phyloP scores from a whole-genome alignment of 1,284 basidiomycete genomes.

The Cryptococcus sp. region DNA sequence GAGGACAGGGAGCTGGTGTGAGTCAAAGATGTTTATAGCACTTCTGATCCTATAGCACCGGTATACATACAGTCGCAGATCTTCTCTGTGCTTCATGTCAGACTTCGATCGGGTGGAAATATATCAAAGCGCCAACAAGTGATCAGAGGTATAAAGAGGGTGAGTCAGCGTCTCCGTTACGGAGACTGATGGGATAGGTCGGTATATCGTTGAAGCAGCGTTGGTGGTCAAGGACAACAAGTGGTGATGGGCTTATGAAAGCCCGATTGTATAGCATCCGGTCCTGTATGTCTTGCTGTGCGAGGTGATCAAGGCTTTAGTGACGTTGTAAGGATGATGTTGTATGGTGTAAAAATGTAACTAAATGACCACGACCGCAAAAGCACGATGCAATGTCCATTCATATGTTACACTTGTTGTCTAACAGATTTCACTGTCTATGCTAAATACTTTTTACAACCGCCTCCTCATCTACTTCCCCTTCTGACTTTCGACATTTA shows the following conservation, averaged over 20 bases:
- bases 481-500: conserved; percentile 34
- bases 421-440: not conserved
- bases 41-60: conserved; percentile 29
- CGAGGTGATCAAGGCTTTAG: too few relatives aligned
- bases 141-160: conserved; percentile 48
- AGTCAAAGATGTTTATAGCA: conserved; percentile 6
- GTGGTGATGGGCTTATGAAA: too few relatives aligned
- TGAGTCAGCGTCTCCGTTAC: conserved; percentile 8
- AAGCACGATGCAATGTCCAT: too few relatives aligned
- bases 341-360: too few relatives aligned
- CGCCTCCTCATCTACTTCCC: not conserved
- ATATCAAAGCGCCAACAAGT: conserved; percentile 41
- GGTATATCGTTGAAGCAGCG: conserved; percentile 45
- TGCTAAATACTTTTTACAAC: not conserved
- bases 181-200: conserved; percentile 10
- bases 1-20: conserved; percentile 44
- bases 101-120: conserved; percentile 44
- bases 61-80: conserved; percentile 45
- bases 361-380: too few relatives aligned
- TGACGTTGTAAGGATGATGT: too few relatives aligned
- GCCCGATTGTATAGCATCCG: too few relatives aligned
- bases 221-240: conserved; percentile 53
- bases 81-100: conserved; percentile 40
- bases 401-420: too few relatives aligned
- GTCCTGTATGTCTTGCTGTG: too few relatives aligned